Base-by-base conservation (phyloP, 2,329 filamentous ascomycete species). In the Grosmannia clavigera region DNA sequence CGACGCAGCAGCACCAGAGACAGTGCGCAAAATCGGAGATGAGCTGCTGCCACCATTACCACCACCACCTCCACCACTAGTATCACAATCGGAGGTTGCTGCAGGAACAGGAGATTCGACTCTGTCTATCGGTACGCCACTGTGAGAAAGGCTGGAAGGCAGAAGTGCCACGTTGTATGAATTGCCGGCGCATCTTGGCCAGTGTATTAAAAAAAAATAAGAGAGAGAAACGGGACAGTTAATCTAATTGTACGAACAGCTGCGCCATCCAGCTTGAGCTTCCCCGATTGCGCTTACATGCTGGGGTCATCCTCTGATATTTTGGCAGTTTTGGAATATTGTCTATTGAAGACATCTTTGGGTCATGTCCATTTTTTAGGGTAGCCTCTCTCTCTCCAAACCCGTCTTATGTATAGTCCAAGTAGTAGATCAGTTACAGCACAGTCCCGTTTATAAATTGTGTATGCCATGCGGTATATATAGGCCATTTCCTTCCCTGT, bases 121-220 rank as follows among this genome's bases (percentile, higher is more conserved):
- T 3, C 46, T 58, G 16, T 10, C 51, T 2, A 38, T 55, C n/a
- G 60, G 58, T 51, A 60, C 58, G 51, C 58, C 58, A 48, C 54
- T 61, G 29, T 61, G 29, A 59, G 25, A 14, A 33, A 10, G 27
- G 10, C 22, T 31, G 38, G 38, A 31, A 43, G 31, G 29, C 22
- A 31, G 38, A 16, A 12, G 2, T 14, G 7, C 19, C 7, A 46
- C 19, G 40, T n/a, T 46, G 43, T 46, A 46, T 46, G 43, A 46
- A 46, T 46, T 46, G 16, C 7, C 43, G 19, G 43, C 6, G 19
- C 7, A 46, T 46, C 11, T 27, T 25, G 48, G 48, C 9, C 48
- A 51, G 48, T 27, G 48, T 51, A 51, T 51, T 25, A 51, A 27
- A 27, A 25, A 51, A 27, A 27, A n/a, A n/a, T n/a, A n/a, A n/a